A percentile compares a stretch with the other conserved stretches of the same genome.
These are phyloP conservation scores for Ilex aquifolium DNA, from an alignment of 257 asterid genomes.

Conservation along the genomic window DNA sequence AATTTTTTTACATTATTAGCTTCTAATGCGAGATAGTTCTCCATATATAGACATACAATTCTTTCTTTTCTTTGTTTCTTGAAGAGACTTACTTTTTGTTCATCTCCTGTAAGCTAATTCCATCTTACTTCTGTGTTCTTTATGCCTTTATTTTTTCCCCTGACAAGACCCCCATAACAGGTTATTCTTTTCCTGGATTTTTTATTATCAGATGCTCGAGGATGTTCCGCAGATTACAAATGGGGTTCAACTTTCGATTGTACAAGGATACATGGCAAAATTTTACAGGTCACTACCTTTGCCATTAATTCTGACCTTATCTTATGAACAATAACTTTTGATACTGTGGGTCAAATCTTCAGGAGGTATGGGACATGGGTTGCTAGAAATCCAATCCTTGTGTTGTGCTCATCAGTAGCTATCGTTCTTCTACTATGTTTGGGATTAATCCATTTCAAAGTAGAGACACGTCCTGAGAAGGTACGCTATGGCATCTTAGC, in stretches of 20 bases:
- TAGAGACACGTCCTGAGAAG: slow-evolving; percentile 98
- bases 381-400: slow-evolving; percentile 86
- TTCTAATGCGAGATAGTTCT: neutral
- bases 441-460: slow-evolving; percentile 85
- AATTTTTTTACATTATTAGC: too few species aligned
- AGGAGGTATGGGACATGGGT: slow-evolving; percentile 99
- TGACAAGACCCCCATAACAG: neutral
- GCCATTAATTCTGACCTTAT: slow-evolving; percentile 8
- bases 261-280: slow-evolving; percentile 95
- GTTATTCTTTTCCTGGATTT: slow-evolving; percentile 1
- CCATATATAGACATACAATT: neutral
- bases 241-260: slow-evolving; percentile 86
- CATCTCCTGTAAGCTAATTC: neutral
- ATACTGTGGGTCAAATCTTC: slow-evolving; percentile 28
- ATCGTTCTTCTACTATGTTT: slow-evolving; percentile 76
- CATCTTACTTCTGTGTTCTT: neutral
- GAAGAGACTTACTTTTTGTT: neutral
- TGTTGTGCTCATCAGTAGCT: slow-evolving; percentile 71
- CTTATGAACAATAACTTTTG: slow-evolving; percentile 16
- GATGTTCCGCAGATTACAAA: slow-evolving; percentile 78
- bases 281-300: slow-evolving; percentile 65
- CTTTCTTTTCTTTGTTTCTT: neutral
- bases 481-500: slow-evolving; percentile 26
- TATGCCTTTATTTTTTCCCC: neutral
- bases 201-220: slow-evolving; percentile 71